Evolutionary conservation across 495 filamentous ascomycete species (phyloP), one percentile per base, ranked within the genome.

Genomic region (Mytilinidion resinicola): DNA sequence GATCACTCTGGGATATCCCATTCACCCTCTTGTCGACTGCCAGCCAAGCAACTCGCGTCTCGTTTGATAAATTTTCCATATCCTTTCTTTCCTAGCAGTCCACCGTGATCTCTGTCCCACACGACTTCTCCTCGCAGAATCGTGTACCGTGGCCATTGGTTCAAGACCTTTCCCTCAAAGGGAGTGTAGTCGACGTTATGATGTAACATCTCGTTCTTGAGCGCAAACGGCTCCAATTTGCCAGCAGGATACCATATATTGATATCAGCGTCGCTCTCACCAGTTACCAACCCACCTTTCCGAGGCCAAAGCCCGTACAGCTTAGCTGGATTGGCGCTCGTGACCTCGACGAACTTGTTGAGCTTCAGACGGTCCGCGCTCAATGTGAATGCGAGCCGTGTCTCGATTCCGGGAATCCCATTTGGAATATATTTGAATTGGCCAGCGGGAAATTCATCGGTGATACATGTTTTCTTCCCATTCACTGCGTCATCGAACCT

Each of bases 101-200:
- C 79, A 1, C 70, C 78, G 12, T 70, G 68, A 56, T 82, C 78
- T 11, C 74, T 72, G 59, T 78, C 76, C 78, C 80, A 86, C 4
- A 84, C 75, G 2, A 84, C 75, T 56, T 79, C 69, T 1, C 82
- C 82, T 20, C 82, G 72, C 14, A 86, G 60, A 12, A 85, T 70
- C 6, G 81, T 85, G 63, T 80, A 85, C 41, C 81, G 71, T 15
- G 81, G 82, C 82, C 82, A 86, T 43, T 84, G 80, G 34, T 70
- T 69, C 37, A 85, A 63, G 34, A 61, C 66, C 59, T 74, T 74
- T 2, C 81, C 81, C 68, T 85, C 83, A 59, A 77, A 86, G 1
- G 81, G 81, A 25, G 81, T 84, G 60, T 84, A 83, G 59, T 86
- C 82, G 3, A 78, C 76, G 60, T 78, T 73, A 56, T 84, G 82